These are phyloP conservation scores for Eucalyptus decipiens DNA, from an alignment of 345 rosid genomes.

Conservation along the genomic window DNA sequence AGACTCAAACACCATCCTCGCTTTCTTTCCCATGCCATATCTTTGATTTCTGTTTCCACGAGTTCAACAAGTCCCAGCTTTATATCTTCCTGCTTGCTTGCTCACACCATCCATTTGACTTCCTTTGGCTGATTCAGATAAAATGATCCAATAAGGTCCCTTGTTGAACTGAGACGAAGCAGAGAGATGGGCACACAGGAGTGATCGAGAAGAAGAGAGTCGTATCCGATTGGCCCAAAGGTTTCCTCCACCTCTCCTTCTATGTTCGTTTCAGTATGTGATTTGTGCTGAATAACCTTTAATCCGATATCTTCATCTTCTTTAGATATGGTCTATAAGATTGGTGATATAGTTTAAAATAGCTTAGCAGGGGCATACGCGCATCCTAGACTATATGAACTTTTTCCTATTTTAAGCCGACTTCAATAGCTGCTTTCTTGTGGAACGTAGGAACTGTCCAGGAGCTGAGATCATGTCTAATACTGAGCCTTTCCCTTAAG, in stretches of 20 bases:
- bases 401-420: neutral
- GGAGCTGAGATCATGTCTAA: neutral
- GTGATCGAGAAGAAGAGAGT: conserved; percentile 24
- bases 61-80: neutral
- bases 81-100: neutral
- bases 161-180: neutral
- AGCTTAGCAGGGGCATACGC: neutral
- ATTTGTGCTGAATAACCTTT: neutral
- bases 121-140: neutral
- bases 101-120: neutral
- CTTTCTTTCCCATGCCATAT: neutral
- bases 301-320: neutral
- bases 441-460: neutral
- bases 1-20: neutral
- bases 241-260: conserved; percentile 9
- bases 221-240: conserved; percentile 95
- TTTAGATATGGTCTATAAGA: neutral
- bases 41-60: neutral
- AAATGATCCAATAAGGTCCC: neutral
- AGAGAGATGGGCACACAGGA: neutral
- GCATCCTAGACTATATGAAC: neutral
- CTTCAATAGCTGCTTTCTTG: neutral
- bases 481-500: neutral
- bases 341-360: neutral
- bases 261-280: neutral